Percentiles rank a stretch among this genome's conserved stretches.
Conservation (phyloP, 306 rosid genomes). For the Crotalaria pallida region DNA sequence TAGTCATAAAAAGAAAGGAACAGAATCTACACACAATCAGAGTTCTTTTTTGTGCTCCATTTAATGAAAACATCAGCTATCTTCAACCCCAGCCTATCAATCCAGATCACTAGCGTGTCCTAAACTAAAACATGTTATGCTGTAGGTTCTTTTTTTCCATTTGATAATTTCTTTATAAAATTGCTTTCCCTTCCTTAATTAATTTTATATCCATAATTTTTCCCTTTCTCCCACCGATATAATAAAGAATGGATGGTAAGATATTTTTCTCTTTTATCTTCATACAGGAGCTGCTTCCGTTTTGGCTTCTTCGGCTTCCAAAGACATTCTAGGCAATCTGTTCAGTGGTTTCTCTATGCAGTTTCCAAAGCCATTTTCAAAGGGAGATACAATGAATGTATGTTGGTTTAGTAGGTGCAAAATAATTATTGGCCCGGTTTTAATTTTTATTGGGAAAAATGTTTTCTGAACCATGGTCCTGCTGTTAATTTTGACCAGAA, state of each 20-base stretch:
- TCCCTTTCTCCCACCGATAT: neutral
- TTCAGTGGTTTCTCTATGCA: conserved; percentile 86
- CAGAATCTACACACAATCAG: no score
- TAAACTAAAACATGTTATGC: neutral
- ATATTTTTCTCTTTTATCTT: conserved; percentile 14
- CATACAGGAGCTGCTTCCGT: conserved; percentile 84
- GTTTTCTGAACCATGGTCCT: neutral
- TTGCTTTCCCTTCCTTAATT: neutral
- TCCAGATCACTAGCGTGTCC: neutral
- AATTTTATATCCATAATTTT: neutral
- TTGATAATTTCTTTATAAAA: neutral
- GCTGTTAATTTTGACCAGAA: neutral
- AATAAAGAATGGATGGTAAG: neutral
- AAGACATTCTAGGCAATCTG: conserved; percentile 81
- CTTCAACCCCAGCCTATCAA: neutral
- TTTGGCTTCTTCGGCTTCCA: conserved; percentile 89
- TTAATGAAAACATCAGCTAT: conserved; percentile 4
- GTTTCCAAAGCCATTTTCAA: conserved; percentile 82
- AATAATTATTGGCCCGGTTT: neutral
- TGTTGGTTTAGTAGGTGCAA: conserved; percentile 20
- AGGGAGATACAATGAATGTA: conserved; percentile 97
- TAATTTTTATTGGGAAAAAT: neutral
- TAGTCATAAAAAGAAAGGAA: no score
- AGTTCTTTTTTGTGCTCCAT: no score
- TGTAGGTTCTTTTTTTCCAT: neutral